Percentiles rank a stretch among this genome's conserved stretches.
Conservation (phyloP, 768 basidiomycete genomes). For the Lentinula aciculospora region DNA sequence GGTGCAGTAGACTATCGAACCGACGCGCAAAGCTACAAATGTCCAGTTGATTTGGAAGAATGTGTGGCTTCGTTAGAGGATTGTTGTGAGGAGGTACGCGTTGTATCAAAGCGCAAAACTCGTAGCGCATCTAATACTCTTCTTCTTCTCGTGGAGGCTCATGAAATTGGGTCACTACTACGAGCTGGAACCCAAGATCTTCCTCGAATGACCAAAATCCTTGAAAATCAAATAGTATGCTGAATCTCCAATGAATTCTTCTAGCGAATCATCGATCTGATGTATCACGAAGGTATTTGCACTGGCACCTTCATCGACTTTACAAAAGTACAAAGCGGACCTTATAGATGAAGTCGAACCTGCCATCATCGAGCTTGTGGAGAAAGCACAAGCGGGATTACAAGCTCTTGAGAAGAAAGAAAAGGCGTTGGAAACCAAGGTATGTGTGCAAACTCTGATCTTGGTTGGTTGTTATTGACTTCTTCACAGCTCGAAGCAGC, state of each 20-base stretch:
- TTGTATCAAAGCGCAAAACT: neutral
- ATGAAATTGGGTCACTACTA: constrained; percentile 64
- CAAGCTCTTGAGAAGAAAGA: constrained; percentile 58
- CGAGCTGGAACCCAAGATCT: constrained; percentile 68
- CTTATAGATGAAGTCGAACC: constrained; percentile 80
- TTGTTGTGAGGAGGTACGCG: constrained; percentile 61
- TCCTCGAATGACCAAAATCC: constrained; percentile 60
- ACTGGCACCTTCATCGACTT: constrained; percentile 65
- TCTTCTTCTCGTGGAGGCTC: constrained; percentile 35
- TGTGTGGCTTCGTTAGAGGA: constrained; percentile 77
- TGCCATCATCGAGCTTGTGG: constrained; percentile 68
- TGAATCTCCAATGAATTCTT: neutral
- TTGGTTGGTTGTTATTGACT: neutral
- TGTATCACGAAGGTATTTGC: constrained; percentile 57
- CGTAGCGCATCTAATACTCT: neutral
- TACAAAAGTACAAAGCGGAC: constrained; percentile 70
- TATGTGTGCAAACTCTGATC: constrained; percentile 18
- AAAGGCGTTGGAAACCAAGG: constrained; percentile 57
- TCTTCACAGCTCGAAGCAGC: constrained; percentile 59
- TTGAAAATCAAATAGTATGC: constrained; percentile 62
- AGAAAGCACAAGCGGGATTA: constrained; percentile 65
- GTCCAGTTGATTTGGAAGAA: constrained; percentile 67
- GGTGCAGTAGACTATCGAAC: constrained; percentile 55
- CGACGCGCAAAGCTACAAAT: constrained; percentile 52
- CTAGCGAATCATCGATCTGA: neutral